Percentiles rank a stretch among this genome's conserved stretches.
phyloP scores from a whole-genome alignment of 352 stramenopile genomes.

The Nothophytophthora sp. region DNA sequence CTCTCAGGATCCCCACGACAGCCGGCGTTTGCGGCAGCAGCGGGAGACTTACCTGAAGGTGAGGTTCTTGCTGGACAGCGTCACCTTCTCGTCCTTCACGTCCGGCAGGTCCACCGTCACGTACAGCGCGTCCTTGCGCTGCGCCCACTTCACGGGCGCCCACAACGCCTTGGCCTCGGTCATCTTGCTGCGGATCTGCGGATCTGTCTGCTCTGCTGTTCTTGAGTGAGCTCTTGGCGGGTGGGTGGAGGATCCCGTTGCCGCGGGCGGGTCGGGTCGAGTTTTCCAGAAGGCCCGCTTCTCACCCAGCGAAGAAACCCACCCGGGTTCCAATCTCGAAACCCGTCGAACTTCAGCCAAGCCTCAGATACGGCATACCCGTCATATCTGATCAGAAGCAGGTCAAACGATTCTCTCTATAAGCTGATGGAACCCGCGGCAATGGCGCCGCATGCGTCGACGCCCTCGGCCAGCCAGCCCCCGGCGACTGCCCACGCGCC shows the following conservation, averaged over 20 bases:
- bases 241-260: too few species aligned
- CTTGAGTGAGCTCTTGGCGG: too few species aligned
- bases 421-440: too few species aligned
- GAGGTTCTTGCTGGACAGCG: slow-evolving; percentile 88
- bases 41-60: slow-evolving; percentile 71
- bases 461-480: not conserved
- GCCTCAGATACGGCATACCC: too few species aligned
- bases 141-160: slow-evolving; percentile 95
- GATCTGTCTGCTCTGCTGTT: not conserved
- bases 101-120: slow-evolving; percentile 96
- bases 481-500: too few species aligned
- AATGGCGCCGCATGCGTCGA: not conserved
- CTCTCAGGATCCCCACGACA: not conserved
- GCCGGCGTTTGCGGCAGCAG: not conserved
- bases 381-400: too few species aligned
- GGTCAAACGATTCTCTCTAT: too few species aligned
- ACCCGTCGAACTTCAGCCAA: too few species aligned
- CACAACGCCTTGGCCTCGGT: slow-evolving; percentile 61
- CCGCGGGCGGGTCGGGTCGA: too few species aligned
- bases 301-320: too few species aligned
- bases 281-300: too few species aligned
- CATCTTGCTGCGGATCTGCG: slow-evolving; percentile 6
- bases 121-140: slow-evolving; percentile 96
- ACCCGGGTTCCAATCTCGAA: too few species aligned
- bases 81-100: slow-evolving; percentile 93